Percentiles rank a stretch among this genome's conserved stretches.
Evolutionary conservation across 2,329 filamentous ascomycete genomes (phyloP).

Genomic region (Emericellopsis atlantica): DNA sequence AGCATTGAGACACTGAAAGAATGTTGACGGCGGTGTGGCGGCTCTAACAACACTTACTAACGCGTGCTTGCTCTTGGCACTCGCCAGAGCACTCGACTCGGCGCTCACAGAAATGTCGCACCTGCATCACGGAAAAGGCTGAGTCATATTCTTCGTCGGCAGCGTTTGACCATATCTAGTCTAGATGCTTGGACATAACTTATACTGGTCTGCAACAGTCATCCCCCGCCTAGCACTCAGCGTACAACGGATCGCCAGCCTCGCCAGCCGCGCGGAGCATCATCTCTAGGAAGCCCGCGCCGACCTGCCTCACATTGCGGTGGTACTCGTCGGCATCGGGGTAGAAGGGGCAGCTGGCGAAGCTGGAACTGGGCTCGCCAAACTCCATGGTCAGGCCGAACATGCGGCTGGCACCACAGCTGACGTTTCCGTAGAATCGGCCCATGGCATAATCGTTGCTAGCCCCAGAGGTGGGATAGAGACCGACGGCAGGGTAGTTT

Average conservation of each 20-base stretch:
- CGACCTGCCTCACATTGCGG: constrained; percentile 24
- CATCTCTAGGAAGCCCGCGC: constrained; percentile 30
- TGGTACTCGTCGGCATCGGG: constrained; percentile 24
- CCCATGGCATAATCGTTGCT: constrained; percentile 30
- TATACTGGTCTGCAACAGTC: too few species aligned
- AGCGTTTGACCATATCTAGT: too few species aligned
- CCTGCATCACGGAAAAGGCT: too few species aligned
- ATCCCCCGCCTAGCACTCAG: constrained; percentile 2
- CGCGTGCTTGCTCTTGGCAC: too few species aligned
- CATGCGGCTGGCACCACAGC: constrained; percentile 17
- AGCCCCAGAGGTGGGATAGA: constrained; percentile 29
- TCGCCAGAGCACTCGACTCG: too few species aligned
- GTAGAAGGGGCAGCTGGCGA: constrained; percentile 23
- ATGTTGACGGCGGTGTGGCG: too few species aligned
- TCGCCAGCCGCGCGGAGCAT: constrained; percentile 11
- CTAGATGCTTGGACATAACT: too few species aligned
- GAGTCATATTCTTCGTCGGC: too few species aligned
- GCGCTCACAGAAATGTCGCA: too few species aligned
- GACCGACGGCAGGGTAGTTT: constrained; percentile 20
- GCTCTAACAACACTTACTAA: too few species aligned
- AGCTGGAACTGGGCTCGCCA: constrained; percentile 11
- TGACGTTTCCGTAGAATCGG: constrained; percentile 16
- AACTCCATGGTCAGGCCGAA: constrained; percentile 30
- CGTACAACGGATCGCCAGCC: constrained; percentile 6
- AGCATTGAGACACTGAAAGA: too few species aligned